Evolutionary conservation across 176 grass and related monocot species (phyloP).

Genomic region (Oryza longistaminata): DNA sequence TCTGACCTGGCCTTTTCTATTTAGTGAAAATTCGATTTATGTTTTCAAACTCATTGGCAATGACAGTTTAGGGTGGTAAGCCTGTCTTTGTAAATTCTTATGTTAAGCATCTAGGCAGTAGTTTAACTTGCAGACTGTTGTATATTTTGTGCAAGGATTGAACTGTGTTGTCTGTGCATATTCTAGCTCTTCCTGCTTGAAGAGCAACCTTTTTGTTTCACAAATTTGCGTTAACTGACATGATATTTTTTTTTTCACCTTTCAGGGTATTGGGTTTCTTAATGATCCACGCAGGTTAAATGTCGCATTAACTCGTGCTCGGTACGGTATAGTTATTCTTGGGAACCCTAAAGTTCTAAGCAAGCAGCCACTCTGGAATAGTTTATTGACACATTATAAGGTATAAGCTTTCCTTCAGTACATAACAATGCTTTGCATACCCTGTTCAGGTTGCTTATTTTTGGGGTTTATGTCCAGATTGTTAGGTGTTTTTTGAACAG

Average conservation of each 20-base stretch:
- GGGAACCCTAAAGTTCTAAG: conserved; percentile 99
- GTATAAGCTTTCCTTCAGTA: conserved; percentile 35
- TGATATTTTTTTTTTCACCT: conserved; percentile 11
- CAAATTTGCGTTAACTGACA: not conserved
- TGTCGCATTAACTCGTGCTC: conserved; percentile 95
- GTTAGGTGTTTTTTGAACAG: not conserved
- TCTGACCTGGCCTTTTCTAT: not conserved
- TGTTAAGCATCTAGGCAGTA: conserved; percentile 13
- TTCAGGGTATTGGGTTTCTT: conserved; percentile 98
- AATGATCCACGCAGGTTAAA: conserved; percentile 99
- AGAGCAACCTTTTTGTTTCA: not conserved
- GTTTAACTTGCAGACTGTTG: not conserved
- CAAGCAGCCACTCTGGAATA: conserved; percentile 99
- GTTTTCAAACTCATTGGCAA: not conserved
- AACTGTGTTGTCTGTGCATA: not conserved
- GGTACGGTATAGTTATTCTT: conserved; percentile 97
- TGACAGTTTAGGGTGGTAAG: not conserved
- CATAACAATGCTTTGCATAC: not conserved
- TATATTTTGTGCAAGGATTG: not conserved
- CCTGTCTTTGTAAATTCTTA: not conserved
- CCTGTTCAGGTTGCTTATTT: not conserved
- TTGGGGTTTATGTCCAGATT: not conserved
- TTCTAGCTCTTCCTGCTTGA: not conserved
- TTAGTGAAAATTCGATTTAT: not conserved
- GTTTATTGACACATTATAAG: conserved; percentile 99